Base-by-base conservation (phyloP, 177 flowering plant species). In the Vitis hybrid region DNA sequence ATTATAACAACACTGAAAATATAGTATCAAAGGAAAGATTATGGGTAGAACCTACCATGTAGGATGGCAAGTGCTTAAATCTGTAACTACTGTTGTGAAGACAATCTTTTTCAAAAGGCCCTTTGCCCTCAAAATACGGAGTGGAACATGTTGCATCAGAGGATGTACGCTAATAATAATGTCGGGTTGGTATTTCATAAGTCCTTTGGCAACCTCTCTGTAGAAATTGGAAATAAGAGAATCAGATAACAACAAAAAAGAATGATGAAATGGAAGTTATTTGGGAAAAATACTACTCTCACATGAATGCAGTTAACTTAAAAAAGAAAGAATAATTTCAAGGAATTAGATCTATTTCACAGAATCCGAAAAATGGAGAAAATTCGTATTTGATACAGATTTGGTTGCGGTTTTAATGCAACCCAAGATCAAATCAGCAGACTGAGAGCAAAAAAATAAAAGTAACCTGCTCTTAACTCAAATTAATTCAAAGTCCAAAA, bases 151-250 rank as follows among this genome's bases (percentile, higher is more conserved):
- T 70, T 95, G 98, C 99, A 95, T 93, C 52, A 95, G 78, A 64
- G 99, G 98, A 84, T 93, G 98, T 52, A 93, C 99, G 76, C 99
- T 95, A 66, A 95, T 91, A 58, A 95, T 93, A 68, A 95, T 88
- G 82, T 95, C 93, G 24, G 98, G 99, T 79, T 82, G 86, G 81
- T 93, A 95, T 69, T 95, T 87, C 94, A 95, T 86, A 72, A 95
- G 71, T 74, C 98, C 99, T 83, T 83, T 91, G 18, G 97, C 97
- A 76, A 93, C 93, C 82, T 93, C 93, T 56, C 99, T 91, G 81
- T 27, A 51, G 61, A 27, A 69, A 55, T 61, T 15, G 55, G 73
- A 8, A 61, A 62, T 57, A 60, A 64, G 10, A 70, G 15, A 46
- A 12, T 52, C 66, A 18, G 46, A 40, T 5, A 2, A 56, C 30